phyloP scores from a whole-genome alignment of 2,329 filamentous ascomycete genomes.

The Penicillium sclerotiorum region DNA sequence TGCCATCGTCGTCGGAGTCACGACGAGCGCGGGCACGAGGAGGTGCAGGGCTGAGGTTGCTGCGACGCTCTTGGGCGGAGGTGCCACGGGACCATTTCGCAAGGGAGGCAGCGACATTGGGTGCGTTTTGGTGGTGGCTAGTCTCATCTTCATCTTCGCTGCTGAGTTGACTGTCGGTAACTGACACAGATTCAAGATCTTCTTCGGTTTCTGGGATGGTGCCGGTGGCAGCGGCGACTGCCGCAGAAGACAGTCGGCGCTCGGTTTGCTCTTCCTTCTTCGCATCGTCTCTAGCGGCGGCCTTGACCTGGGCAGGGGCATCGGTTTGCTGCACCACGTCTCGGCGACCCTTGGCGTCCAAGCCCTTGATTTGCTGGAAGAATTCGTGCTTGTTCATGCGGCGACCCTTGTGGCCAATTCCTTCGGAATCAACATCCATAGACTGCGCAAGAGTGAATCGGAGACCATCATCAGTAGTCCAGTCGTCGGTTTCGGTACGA shows the following conservation, averaged over 20 bases:
- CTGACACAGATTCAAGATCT: conserved; percentile 26
- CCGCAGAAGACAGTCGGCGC: conserved; percentile 26
- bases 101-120: conserved; percentile 42
- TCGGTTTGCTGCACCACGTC: conserved; percentile 48
- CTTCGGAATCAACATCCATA: conserved; percentile 37
- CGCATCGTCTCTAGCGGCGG: conserved; percentile 38
- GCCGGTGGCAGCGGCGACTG: conserved; percentile 13
- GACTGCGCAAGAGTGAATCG: conserved; percentile 63
- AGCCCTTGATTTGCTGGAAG: conserved; percentile 61
- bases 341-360: conserved; percentile 62
- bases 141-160: conserved; percentile 29
- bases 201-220: conserved; percentile 20
- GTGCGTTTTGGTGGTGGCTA: conserved; percentile 21
- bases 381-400: conserved; percentile 68
- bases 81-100: conserved; percentile 39
- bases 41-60: conserved; percentile 33
- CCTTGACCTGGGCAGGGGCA: conserved; percentile 43
- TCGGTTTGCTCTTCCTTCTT: conserved; percentile 29
- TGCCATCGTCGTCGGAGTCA: conserved; percentile 49
- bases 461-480: conserved; percentile 53
- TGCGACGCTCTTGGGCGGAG: conserved; percentile 44
- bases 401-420: conserved; percentile 52
- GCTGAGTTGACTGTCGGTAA: conserved; percentile 26
- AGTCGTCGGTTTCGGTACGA: conserved; percentile 32
- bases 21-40: conserved; percentile 27